These are phyloP conservation scores for Suillus weaverae DNA, from an alignment of 768 basidiomycete species.

Conservation along the genomic window DNA sequence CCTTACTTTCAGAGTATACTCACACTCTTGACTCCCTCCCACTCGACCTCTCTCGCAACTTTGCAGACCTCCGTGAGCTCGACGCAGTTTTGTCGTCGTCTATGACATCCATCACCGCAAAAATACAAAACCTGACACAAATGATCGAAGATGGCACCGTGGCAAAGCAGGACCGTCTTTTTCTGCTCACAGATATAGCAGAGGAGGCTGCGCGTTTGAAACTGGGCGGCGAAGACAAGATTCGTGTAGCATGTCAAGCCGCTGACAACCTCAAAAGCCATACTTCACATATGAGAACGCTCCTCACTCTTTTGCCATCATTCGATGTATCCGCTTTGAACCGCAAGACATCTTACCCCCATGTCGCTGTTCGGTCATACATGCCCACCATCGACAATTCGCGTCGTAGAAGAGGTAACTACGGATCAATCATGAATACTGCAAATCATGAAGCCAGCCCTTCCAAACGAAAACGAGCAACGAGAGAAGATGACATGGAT, in stretches of 20 bases:
- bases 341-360: conserved; percentile 71
- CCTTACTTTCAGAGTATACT: conserved; percentile 78
- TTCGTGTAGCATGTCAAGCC: conserved; percentile 88
- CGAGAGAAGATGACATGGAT: conserved; percentile 68
- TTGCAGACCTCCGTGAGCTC: conserved; percentile 96
- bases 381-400: conserved; percentile 72
- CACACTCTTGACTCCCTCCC: conserved; percentile 94
- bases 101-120: conserved; percentile 75
- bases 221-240: conserved; percentile 96
- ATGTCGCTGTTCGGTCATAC: conserved; percentile 67
- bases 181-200: conserved; percentile 88
- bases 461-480: conserved; percentile 58
- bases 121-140: conserved; percentile 71
- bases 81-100: conserved; percentile 95
- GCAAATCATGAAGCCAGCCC: conserved; percentile 59
- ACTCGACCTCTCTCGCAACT: conserved; percentile 89
- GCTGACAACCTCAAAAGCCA: conserved; percentile 82
- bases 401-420: conserved; percentile 56
- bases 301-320: conserved; percentile 63
- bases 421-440: conserved; percentile 53
- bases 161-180: conserved; percentile 72
- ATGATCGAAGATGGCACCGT: conserved; percentile 69
- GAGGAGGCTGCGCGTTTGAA: conserved; percentile 91
- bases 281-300: conserved; percentile 56
- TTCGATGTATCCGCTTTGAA: conserved; percentile 58